Evolutionary conservation across 2,329 filamentous ascomycete species (phyloP).

Genomic region (Dothideomycetidae sp.): DNA sequence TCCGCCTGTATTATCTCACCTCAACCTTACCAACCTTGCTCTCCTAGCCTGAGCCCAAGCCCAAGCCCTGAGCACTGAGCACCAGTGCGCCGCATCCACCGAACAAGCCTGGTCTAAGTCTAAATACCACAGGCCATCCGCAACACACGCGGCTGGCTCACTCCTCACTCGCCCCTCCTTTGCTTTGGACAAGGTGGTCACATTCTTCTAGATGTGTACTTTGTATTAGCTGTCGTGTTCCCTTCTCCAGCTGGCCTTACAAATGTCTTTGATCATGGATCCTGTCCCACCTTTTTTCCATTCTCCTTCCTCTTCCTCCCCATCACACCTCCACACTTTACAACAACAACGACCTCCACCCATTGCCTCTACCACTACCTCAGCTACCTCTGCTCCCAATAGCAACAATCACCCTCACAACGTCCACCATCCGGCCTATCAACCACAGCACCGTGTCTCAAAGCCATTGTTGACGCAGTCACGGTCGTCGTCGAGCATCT

Average conservation of each 20-base stretch:
- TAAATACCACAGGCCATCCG: slow-evolving; percentile 8
- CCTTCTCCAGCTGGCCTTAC: slow-evolving; percentile 9
- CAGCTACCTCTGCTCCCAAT: slow-evolving; percentile 1
- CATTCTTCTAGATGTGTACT: slow-evolving; percentile 6
- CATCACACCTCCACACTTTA: slow-evolving; percentile 1
- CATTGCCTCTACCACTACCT: neutral
- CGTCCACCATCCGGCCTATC: neutral
- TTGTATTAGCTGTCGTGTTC: slow-evolving; percentile 8
- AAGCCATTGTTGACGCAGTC: neutral
- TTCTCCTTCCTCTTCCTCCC: slow-evolving; percentile 8
- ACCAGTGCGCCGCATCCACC: too few species aligned
- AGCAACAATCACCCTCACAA: neutral
- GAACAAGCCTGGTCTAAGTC: neutral
- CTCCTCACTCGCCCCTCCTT: slow-evolving; percentile 5
- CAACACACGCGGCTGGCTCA: slow-evolving; percentile 1
- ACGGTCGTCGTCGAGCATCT: neutral
- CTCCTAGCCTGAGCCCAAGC: too few species aligned
- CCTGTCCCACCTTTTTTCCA: slow-evolving; percentile 9
- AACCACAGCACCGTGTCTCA: neutral
- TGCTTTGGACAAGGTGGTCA: slow-evolving; percentile 5
- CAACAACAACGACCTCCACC: slow-evolving; percentile 1
- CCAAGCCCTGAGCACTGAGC: too few species aligned
- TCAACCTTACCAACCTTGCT: neutral
- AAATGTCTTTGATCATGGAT: slow-evolving; percentile 11
- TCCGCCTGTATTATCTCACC: neutral